A percentile compares a stretch with the other conserved stretches of the same genome.
These are phyloP conservation scores for Macrophomina tecta DNA, from an alignment of 2,329 filamentous ascomycete species.

Conservation along the genomic window DNA sequence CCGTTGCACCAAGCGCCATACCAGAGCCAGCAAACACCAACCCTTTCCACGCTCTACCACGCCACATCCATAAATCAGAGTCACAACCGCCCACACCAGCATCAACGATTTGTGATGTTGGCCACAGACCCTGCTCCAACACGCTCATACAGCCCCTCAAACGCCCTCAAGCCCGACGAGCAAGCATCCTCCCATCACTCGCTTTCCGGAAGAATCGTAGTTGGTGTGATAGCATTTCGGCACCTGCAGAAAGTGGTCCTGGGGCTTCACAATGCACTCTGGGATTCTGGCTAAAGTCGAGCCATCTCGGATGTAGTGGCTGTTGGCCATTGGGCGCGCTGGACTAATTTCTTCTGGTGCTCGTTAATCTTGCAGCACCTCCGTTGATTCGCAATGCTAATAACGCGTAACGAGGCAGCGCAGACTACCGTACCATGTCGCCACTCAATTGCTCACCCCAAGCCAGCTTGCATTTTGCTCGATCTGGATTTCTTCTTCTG, in stretches of 20 bases:
- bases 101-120: too few species aligned
- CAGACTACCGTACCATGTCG: too few species aligned
- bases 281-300: not conserved
- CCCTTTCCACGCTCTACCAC: not conserved
- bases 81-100: too few species aligned
- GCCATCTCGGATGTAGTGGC: not conserved
- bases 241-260: not conserved
- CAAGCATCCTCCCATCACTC: not conserved
- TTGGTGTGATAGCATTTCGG: not conserved
- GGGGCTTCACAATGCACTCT: not conserved
- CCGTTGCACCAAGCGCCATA: slow-evolving; percentile 4
- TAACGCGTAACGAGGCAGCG: too few species aligned
- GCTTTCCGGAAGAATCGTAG: not conserved
- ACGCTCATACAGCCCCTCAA: too few species aligned
- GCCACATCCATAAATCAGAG: too few species aligned
- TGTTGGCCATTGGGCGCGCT: not conserved
- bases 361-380: not conserved
- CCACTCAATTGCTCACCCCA: too few species aligned
- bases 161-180: too few species aligned
- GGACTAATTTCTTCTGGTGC: not conserved
- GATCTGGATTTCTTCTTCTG: too few species aligned
- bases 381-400: not conserved
- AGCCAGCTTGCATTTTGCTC: too few species aligned
- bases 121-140: too few species aligned
- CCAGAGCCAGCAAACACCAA: not conserved